A percentile compares a stretch with the other conserved stretches of the same genome.
Evolutionary conservation across 106 monocot species (phyloP).

Genomic region (Xerophyta viscosa): DNA sequence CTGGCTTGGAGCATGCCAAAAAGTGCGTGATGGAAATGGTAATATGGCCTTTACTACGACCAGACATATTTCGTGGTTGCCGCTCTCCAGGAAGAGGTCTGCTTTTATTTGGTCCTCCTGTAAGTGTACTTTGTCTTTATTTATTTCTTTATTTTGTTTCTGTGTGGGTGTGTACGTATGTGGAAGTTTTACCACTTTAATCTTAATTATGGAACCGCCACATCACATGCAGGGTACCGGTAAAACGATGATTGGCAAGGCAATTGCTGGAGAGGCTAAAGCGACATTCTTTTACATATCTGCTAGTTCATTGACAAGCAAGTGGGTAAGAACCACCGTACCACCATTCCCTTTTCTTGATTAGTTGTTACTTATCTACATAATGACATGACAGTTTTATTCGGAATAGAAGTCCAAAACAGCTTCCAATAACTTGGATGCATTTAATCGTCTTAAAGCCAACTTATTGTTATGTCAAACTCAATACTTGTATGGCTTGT

Average conservation of each 20-base stretch:
- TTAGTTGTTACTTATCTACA: neutral
- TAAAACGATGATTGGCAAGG: conserved; percentile 99
- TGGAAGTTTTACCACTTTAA: too few relatives aligned
- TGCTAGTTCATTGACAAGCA: conserved; percentile 96
- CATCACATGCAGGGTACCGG: conserved; percentile 72
- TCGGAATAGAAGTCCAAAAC: neutral
- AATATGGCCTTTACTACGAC: conserved; percentile 95
- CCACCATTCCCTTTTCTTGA: neutral
- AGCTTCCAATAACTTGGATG: neutral
- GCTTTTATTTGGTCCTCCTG: conserved; percentile 94
- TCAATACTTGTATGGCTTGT: too few relatives aligned
- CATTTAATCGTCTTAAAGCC: neutral
- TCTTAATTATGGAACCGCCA: too few relatives aligned
- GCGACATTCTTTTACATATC: conserved; percentile 99
- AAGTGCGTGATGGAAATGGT: conserved; percentile 99
- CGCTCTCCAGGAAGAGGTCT: conserved; percentile 91
- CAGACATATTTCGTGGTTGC: conserved; percentile 94
- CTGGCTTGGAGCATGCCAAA: conserved; percentile 99
- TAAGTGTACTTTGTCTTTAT: conserved; percentile 26
- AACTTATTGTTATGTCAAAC: too few relatives aligned
- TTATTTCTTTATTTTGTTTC: neutral
- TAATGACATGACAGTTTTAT: neutral
- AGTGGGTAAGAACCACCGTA: conserved; percentile 91
- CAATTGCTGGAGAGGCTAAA: conserved; percentile 99
- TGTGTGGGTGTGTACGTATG: too few relatives aligned